Evolutionary conservation across 495 filamentous ascomycete genomes (phyloP), one percentile per base, ranked within the genome.

Genomic region (Neurospora hispaniola): DNA sequence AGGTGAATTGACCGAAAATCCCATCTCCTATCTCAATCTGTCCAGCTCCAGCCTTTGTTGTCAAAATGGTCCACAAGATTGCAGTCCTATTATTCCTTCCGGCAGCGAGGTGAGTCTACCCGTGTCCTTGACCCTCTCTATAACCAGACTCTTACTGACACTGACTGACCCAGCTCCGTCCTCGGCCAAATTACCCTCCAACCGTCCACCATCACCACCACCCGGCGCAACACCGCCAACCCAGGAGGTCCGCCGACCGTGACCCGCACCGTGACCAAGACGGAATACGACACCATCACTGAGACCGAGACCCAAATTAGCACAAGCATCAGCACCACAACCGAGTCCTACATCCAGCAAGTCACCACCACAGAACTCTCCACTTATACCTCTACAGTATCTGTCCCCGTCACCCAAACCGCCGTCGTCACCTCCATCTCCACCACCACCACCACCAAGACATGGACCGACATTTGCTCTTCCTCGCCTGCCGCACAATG

Each of bases 131-230:
- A 8, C 43, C 8, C 8, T 5, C n/a, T 1, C 0, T 54, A 8
- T 54, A 8, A 20, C 3, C 23, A 23, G 23, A 23, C 23, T 48
- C 27, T 43, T 12, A 73, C 38, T 14, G 20, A 42, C 16, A 35
- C 4, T 0, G 0, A 39, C 54, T 43, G 35, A 42, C 3, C n/a
- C 9, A 79, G 78, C 74, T 73, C 54, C 68, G 72, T 70, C 11
- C 72, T 78, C 20, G 78, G 77, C 42, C 77, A 79, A 27, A 71
- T 80, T 66, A 80, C 78, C 0, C 59, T 80, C 39, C 71, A 70
- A 23, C 78, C 78, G 4, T 70, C 73, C 3, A 79, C 77, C 9
- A 41, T 79, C 71, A 54, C 46, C 10, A 76, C 73, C 20, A 75
- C 73, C 23, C 68, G 72, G 0, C 54, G 54, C 12, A 14, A 6